Conservation (phyloP, 495 filamentous ascomycete genomes). For the Apiosordaria backusii region DNA sequence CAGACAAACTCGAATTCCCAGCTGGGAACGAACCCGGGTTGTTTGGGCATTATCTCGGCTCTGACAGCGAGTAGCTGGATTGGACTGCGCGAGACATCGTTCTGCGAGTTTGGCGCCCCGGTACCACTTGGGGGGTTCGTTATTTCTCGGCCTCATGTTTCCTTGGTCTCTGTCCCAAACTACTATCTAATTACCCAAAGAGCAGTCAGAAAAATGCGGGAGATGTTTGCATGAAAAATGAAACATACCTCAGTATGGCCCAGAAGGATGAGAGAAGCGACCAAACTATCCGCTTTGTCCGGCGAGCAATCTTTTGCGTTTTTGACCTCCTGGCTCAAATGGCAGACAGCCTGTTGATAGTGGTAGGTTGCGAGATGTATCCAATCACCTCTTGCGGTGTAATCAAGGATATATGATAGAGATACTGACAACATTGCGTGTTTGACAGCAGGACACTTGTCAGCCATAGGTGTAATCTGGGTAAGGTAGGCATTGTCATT, state of each 20-base stretch:
- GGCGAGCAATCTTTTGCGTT: not conserved
- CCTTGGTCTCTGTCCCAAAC: not conserved
- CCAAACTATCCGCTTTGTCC: not conserved
- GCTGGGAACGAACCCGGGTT: not conserved
- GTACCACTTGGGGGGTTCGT: not conserved
- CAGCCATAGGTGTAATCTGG: not conserved
- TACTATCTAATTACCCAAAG: not conserved
- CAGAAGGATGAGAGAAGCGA: not conserved
- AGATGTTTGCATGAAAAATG: not conserved
- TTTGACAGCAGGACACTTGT: not conserved
- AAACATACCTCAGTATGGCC: not conserved
- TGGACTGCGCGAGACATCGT: not conserved
- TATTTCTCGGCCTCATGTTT: not conserved
- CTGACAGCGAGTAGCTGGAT: not conserved
- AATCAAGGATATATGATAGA: not conserved
- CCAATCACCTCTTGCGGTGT: not conserved
- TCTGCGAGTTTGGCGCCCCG: not conserved
- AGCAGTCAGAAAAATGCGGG: not conserved
- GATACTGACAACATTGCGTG: not conserved
- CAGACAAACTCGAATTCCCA: not conserved
- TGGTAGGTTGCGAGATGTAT: not conserved
- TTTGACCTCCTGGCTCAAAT: not conserved
- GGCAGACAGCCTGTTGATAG: not conserved
- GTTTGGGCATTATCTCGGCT: not conserved
- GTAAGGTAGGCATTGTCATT: not conserved